Evolutionary conservation across 371 early-diverging fungal species (phyloP), one percentile per base, ranked within the genome.

Genomic region (Smittium culicis): DNA sequence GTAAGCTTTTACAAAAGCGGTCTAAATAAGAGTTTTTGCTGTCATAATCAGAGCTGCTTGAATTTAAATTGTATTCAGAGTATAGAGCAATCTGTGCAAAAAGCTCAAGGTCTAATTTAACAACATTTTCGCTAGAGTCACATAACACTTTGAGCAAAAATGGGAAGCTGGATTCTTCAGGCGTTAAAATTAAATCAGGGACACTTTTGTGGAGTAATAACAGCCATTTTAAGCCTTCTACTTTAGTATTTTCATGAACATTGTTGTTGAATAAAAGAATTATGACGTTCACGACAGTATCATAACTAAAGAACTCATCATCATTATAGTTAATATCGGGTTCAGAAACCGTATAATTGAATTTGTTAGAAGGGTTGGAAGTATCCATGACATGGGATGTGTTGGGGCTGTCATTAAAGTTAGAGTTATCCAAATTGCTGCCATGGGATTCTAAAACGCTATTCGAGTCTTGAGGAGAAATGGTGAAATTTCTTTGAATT

Each of bases 141-240:
- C 89, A 87, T 17, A 96, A 74, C n/a, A 88, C 85, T 70, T 86
- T 84, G 17, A 96, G 79, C 45, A 95, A 74, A 11, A 86, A 87
- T 1, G 88, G 87, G 67, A 92, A 90, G 28, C 86, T 86, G 61
- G 83, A 85, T 69, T 91, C 88, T 65, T 89, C 89, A 1, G 88
- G 83, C 29, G 85, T 80, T 61, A 88, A 76, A 32, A 85, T 86
- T 66, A 82, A 74, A 34, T 68, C 81, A 0, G 95, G 93, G 17
- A 89, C 87, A 69, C 91, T 93, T 64, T 84, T 85, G 70, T 96
- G 95, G 34, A 96, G 76, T 86, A 93, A 89, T 16, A 92, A 70
- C 27, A 96, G 75, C 96, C 96, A 96, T 56, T 91, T 92, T 71
- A 96, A 72, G 34, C 89, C 86, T 0, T 89, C 90, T 11, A 91